Percentiles rank a stretch among this genome's conserved stretches.
These are phyloP conservation scores for Phytophthora citrophthora DNA, from an alignment of 352 stramenopile species.

Conservation along the genomic window DNA sequence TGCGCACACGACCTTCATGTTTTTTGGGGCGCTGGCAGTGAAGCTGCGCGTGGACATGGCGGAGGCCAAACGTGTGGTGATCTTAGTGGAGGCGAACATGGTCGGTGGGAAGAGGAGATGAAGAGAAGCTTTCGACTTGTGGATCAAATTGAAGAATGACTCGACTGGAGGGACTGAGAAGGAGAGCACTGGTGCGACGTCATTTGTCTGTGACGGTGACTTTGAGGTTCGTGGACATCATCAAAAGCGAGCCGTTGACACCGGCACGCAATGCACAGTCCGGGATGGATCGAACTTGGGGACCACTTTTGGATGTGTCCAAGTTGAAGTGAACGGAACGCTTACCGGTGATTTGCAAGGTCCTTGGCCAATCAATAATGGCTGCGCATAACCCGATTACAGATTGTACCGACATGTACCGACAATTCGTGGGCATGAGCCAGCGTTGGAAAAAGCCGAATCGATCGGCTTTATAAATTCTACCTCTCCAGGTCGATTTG, in stretches of 20 bases:
- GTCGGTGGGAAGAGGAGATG: neutral
- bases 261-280: constrained; percentile 3
- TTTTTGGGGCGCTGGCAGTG: constrained; percentile 29
- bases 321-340: constrained; percentile 9
- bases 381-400: constrained; percentile 13
- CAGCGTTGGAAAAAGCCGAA: no score
- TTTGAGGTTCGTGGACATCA: constrained; percentile 3
- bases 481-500: no score
- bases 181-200: no score
- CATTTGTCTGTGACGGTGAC: neutral
- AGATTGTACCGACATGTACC: constrained; percentile 5
- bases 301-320: constrained; percentile 3
- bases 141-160: constrained; percentile 33
- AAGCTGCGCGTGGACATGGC: constrained; percentile 24
- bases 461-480: no score
- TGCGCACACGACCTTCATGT: constrained; percentile 46
- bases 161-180: neutral
- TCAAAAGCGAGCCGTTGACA: neutral
- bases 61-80: constrained; percentile 21
- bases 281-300: neutral
- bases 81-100: constrained; percentile 36
- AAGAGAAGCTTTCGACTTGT: constrained; percentile 4
- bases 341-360: constrained; percentile 15
- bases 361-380: neutral
- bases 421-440: neutral